Evolutionary conservation across 805 yeast species (phyloP).

Genomic region (Torulaspora gathmanii): DNA sequence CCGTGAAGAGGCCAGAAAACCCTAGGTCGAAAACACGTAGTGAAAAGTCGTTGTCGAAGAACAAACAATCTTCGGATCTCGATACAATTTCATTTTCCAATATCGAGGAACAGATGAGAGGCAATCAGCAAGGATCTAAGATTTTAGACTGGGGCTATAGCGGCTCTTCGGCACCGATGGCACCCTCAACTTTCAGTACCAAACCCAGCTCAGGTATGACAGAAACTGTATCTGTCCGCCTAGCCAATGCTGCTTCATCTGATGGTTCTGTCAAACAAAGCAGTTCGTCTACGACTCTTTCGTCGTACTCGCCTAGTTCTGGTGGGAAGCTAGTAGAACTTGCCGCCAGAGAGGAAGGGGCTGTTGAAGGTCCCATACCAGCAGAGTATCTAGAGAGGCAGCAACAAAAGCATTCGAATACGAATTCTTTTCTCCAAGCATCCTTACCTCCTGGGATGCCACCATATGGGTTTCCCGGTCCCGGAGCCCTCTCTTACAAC

Average conservation of each 20-base stretch:
- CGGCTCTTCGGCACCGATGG: conserved; percentile 34
- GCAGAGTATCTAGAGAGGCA: conserved; percentile 1
- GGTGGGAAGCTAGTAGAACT: conserved; percentile 1
- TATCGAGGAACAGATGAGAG: conserved; percentile 15
- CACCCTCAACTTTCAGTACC: conserved; percentile 26
- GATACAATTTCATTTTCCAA: conserved; percentile 14
- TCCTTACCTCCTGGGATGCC: not conserved
- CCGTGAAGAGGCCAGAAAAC: not conserved
- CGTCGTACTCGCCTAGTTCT: conserved; percentile 8
- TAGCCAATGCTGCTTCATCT: not conserved
- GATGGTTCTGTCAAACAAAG: conserved; percentile 1
- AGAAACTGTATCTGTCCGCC: not conserved
- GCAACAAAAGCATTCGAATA: not conserved
- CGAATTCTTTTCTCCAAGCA: not conserved
- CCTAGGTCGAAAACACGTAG: not conserved
- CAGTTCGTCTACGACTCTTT: conserved; percentile 6
- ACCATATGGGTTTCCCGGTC: not conserved
- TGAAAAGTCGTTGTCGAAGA: not conserved
- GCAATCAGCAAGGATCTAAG: not conserved
- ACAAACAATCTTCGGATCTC: not conserved
- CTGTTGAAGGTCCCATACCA: not conserved
- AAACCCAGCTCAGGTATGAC: conserved; percentile 26
- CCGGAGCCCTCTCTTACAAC: not conserved
- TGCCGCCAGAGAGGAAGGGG: not conserved
- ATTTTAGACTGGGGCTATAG: conserved; percentile 27